Evolutionary conservation across 2,329 filamentous ascomycete genomes (phyloP).

Genomic region (Tolypocladium ovalisporum): DNA sequence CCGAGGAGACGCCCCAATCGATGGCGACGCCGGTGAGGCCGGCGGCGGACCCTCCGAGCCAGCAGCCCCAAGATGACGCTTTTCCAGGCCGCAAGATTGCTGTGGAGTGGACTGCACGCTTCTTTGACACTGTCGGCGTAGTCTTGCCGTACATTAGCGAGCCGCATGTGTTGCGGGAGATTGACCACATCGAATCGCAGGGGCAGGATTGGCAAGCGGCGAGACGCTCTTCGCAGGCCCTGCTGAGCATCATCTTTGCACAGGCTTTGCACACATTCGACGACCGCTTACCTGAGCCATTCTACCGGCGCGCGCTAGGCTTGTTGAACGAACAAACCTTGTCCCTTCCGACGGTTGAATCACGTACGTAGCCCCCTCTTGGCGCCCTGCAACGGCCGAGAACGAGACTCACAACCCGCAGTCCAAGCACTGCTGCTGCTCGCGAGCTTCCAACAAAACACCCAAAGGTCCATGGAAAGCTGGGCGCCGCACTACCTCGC

Average conservation of each 20-base stretch:
- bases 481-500: slow-evolving; percentile 17
- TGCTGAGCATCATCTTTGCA: slow-evolving; percentile 17
- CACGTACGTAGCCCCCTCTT: slow-evolving; percentile 2
- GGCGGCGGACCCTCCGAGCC: not conserved
- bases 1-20: not conserved
- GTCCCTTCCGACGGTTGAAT: slow-evolving; percentile 9
- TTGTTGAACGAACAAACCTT: slow-evolving; percentile 15
- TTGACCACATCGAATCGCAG: slow-evolving; percentile 7
- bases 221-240: slow-evolving; percentile 6
- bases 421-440: slow-evolving; percentile 21
- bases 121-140: slow-evolving; percentile 18
- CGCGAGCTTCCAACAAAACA: slow-evolving; percentile 21
- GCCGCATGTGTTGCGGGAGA: slow-evolving; percentile 8
- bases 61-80: not conserved
- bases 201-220: slow-evolving; percentile 4
- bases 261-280: slow-evolving; percentile 13
- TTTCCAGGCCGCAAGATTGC: slow-evolving; percentile 9
- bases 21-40: not conserved
- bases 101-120: slow-evolving; percentile 10
- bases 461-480: slow-evolving; percentile 20
- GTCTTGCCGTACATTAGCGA: slow-evolving; percentile 15
- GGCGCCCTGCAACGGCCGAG: not conserved
- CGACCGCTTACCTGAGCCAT: slow-evolving; percentile 11
- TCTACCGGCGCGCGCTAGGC: slow-evolving; percentile 13
- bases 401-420: slow-evolving; percentile 1